Evolutionary conservation across 169 alveolate genomes (phyloP).

Genomic region (Fabrea salina): DNA sequence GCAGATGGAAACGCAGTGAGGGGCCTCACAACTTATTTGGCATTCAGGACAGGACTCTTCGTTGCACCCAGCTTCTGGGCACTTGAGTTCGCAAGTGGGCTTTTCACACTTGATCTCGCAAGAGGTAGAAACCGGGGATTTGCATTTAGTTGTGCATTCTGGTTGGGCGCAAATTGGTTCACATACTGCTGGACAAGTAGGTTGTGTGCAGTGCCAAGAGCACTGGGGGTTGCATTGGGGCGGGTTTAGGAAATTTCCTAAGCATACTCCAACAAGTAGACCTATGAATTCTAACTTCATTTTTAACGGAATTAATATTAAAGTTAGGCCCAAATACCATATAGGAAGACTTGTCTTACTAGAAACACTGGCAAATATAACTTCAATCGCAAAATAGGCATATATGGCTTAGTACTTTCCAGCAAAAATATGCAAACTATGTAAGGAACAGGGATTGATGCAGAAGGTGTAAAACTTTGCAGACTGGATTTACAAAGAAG

Average conservation of each 20-base stretch:
- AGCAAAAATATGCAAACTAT: too few species aligned
- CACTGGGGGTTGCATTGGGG: conserved; percentile 13
- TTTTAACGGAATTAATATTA: too few species aligned
- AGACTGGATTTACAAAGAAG: too few species aligned
- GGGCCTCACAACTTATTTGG: conserved; percentile 7
- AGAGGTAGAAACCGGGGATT: neutral
- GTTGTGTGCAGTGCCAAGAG: conserved; percentile 12
- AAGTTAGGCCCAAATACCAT: too few species aligned
- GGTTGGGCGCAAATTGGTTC: conserved; percentile 18
- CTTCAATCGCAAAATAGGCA: too few species aligned
- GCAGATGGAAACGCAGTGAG: conserved; percentile 8
- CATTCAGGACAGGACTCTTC: neutral
- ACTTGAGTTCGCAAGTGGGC: neutral
- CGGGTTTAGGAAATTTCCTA: neutral
- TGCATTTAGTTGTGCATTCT: neutral
- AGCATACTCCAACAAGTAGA: neutral
- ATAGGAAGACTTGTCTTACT: too few species aligned
- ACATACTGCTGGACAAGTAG: conserved; percentile 15
- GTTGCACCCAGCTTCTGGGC: neutral
- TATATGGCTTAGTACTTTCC: too few species aligned
- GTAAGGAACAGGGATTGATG: too few species aligned
- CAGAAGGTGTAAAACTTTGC: too few species aligned
- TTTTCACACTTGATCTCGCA: conserved; percentile 26
- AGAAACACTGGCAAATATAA: too few species aligned
- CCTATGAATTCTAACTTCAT: neutral